phyloP scores from a whole-genome alignment of 305 asterid genomes.

The Plantago coronopus region DNA sequence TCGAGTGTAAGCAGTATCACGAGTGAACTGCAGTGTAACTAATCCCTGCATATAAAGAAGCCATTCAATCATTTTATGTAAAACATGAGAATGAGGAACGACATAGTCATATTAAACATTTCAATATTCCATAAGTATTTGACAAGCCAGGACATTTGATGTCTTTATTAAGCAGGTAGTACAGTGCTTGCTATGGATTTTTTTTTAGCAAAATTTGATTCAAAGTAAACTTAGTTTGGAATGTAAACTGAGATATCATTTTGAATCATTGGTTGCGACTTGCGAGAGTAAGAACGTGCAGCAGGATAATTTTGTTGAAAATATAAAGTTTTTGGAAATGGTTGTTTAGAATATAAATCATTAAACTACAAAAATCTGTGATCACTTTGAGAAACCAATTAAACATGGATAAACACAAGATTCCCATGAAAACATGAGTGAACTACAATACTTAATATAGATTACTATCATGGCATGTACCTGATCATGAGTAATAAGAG shows the following conservation, averaged over 20 bases:
- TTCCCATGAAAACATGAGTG: not conserved
- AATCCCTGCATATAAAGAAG: conserved; percentile 57
- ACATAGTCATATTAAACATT: not conserved
- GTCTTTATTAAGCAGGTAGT: not conserved
- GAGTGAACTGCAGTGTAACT: conserved; percentile 74
- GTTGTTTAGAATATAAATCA: no score
- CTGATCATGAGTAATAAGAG: conserved; percentile 90
- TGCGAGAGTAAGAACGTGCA: no score
- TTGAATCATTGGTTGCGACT: no score
- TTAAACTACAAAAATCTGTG: not conserved
- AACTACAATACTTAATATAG: conserved; percentile 9
- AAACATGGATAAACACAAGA: not conserved
- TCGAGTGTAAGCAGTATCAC: conserved; percentile 53
- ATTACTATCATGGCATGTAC: conserved; percentile 26
- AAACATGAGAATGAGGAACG: conserved; percentile 3
- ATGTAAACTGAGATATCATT: no score
- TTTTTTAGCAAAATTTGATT: no score
- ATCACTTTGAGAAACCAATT: not conserved
- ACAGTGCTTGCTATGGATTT: no score
- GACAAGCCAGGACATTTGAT: not conserved
- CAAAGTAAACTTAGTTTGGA: no score
- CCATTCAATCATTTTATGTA: conserved; percentile 3
- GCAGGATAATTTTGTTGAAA: no score
- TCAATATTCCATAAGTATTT: conserved; percentile 45
- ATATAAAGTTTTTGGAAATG: no score